Evolutionary conservation across 2,329 filamentous ascomycete species (phyloP).

Genomic region (Curvularia hawaiiensis): DNA sequence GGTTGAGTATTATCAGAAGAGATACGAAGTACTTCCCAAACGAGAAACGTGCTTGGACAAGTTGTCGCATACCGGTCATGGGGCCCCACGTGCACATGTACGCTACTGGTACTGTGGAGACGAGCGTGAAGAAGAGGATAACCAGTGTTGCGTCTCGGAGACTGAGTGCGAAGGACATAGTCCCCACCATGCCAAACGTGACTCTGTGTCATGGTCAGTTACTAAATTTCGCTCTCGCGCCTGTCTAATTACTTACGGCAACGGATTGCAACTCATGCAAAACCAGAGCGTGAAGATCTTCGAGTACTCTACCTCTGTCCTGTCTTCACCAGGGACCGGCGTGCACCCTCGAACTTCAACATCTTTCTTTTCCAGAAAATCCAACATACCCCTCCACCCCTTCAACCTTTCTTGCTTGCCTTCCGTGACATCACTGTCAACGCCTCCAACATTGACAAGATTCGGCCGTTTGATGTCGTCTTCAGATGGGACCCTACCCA

Average conservation of each 20-base stretch:
- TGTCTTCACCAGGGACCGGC: conserved; percentile 60
- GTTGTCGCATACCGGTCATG: conserved; percentile 68
- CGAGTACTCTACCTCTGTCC: conserved; percentile 59
- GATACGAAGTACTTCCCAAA: conserved; percentile 63
- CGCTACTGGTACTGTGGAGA: conserved; percentile 60
- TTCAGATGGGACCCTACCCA: conserved; percentile 2
- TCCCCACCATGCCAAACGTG: conserved; percentile 68
- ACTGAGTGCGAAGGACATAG: conserved; percentile 59
- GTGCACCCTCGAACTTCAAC: conserved; percentile 55
- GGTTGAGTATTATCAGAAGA: conserved; percentile 65
- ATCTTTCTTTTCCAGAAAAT: conserved; percentile 28
- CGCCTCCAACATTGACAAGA: not conserved
- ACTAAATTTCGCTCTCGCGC: not conserved
- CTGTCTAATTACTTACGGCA: conserved; percentile 55
- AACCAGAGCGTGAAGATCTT: conserved; percentile 67
- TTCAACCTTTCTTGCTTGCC: conserved; percentile 20
- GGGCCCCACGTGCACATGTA: conserved; percentile 64
- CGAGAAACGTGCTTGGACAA: conserved; percentile 67
- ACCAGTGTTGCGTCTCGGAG: conserved; percentile 63
- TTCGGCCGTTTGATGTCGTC: conserved; percentile 12
- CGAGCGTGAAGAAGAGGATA: conserved; percentile 67
- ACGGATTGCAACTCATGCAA: conserved; percentile 60
- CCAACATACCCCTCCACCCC: conserved; percentile 24
- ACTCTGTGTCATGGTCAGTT: conserved; percentile 48
- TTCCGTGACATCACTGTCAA: conserved; percentile 12